Conservation (phyloP, 1,139 yeast genomes). For the Yueomyces sp. region DNA sequence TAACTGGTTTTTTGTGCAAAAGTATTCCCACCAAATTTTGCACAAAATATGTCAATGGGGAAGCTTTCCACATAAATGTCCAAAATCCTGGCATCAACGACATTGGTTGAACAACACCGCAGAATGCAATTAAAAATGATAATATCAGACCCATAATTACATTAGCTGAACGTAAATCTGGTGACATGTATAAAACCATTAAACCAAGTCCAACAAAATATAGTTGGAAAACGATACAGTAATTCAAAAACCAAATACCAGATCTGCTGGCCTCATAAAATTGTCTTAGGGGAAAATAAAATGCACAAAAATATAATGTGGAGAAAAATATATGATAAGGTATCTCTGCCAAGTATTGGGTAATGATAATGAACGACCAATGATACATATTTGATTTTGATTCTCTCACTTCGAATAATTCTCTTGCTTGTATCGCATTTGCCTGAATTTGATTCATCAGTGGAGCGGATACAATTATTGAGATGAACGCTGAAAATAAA, state of each 20-base stretch:
- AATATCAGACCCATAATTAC: conserved; percentile 39
- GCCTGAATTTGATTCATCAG: conserved; percentile 31
- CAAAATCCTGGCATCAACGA: conserved; percentile 50
- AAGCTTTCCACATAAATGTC: conserved; percentile 56
- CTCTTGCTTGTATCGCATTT: conserved; percentile 37
- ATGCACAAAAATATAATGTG: conserved; percentile 36
- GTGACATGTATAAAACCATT: conserved; percentile 40
- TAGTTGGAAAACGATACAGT: conserved; percentile 39
- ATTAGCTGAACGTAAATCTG: conserved; percentile 49
- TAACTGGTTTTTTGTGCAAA: conserved; percentile 41
- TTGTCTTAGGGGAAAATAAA: conserved; percentile 45
- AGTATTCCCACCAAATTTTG: conserved; percentile 40
- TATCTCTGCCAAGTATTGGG: conserved; percentile 38
- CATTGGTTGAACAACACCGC: conserved; percentile 52
- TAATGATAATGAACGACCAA: conserved; percentile 40
- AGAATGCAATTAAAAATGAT: conserved; percentile 40
- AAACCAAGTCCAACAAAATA: conserved; percentile 42
- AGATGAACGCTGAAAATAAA: conserved; percentile 35
- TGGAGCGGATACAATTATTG: conserved; percentile 25
- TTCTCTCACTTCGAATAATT: conserved; percentile 47
- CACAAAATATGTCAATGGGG: conserved; percentile 55
- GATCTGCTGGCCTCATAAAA: conserved; percentile 34
- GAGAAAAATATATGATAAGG: conserved; percentile 43
- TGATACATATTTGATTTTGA: conserved; percentile 49
- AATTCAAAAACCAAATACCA: conserved; percentile 40